Percentiles rank a stretch among this genome's conserved stretches.
Evolutionary conservation across 768 basidiomycete genomes (phyloP).

Genomic region (Leccinum olivaceopallidum): DNA sequence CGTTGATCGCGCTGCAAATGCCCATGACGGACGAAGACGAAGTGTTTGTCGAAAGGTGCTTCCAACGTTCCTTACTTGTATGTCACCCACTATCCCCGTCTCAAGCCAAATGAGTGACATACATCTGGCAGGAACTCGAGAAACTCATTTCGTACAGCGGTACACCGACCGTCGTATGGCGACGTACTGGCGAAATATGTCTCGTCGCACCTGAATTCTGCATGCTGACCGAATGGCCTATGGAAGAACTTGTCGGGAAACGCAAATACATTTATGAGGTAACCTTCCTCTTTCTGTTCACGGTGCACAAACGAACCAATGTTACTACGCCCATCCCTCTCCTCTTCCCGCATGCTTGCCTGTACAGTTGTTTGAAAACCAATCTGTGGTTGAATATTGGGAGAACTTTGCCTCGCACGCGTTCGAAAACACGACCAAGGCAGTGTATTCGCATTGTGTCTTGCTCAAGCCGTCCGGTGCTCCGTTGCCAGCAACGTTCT

Average conservation of each 20-base stretch:
- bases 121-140: constrained; percentile 76
- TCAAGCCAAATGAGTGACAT: neutral
- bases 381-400: constrained; percentile 94
- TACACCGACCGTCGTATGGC: constrained; percentile 97
- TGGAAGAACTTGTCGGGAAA: constrained; percentile 71
- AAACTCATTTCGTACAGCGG: constrained; percentile 97
- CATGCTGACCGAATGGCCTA: constrained; percentile 88
- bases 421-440: constrained; percentile 96
- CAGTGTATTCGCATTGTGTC: constrained; percentile 91
- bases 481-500: constrained; percentile 90
- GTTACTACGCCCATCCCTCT: constrained; percentile 3
- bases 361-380: constrained; percentile 85
- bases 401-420: constrained; percentile 97
- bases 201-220: constrained; percentile 96
- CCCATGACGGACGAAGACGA: constrained; percentile 95
- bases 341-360: neutral
- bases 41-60: constrained; percentile 93
- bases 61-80: constrained; percentile 90
- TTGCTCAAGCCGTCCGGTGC: constrained; percentile 82
- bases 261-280: constrained; percentile 49
- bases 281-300: constrained; percentile 27
- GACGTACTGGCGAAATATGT: constrained; percentile 96
- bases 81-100: constrained; percentile 21
- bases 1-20: constrained; percentile 97
- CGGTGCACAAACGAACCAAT: constrained; percentile 13